Evolutionary conservation across 2,329 filamentous ascomycete genomes (phyloP), one percentile per base, ranked within the genome.

Genomic region (Raffaelea ambrosiae): DNA sequence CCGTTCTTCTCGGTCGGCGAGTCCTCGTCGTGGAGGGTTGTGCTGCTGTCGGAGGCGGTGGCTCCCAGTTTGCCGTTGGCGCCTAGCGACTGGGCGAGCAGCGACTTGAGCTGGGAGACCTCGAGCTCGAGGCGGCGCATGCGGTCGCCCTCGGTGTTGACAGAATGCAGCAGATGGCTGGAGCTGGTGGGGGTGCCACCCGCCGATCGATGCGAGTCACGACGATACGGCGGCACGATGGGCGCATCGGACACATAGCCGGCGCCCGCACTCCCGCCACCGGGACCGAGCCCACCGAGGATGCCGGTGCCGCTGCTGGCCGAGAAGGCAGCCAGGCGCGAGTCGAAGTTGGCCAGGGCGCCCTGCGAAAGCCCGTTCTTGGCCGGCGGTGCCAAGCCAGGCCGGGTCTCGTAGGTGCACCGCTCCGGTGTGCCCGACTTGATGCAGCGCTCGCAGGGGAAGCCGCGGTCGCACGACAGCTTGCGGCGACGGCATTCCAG

Each of bases 371-470:
- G 64, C 56, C 73, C 71, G 47, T 72, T 74, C 64, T 70, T 76
- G 54, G 56, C 60, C 49, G 54, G 60, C 14, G 56, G 63, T n/a
- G 55, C 61, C 42, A 61, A 55, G 23, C 68, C 66, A 19, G 68
- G 67, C 33, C 67, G 61, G 26, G 74, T 72, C 61, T 81, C 77
- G 57, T 80, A 81, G 52, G 72, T 76, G 63, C 77, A 81, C 16
- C 73, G 70, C 45, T 79, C 77, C 19, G 76, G 71, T 23, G 76
- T 81, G 56, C 76, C 76, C 51, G 76, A 79, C 63, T 79, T 80
- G 61, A 80, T 70, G 61, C 77, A 81, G 42, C 77, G 73, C 61
- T 79, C 76, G 58, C 77, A 81, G 21, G 77, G 77, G 55, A 79
- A 71, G 58, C 77, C 77, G 51, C 77, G 69, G 61, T 80, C 78